These are phyloP conservation scores for Iris macrosiphon DNA, from an alignment of 106 monocot species.

Conservation along the genomic window DNA sequence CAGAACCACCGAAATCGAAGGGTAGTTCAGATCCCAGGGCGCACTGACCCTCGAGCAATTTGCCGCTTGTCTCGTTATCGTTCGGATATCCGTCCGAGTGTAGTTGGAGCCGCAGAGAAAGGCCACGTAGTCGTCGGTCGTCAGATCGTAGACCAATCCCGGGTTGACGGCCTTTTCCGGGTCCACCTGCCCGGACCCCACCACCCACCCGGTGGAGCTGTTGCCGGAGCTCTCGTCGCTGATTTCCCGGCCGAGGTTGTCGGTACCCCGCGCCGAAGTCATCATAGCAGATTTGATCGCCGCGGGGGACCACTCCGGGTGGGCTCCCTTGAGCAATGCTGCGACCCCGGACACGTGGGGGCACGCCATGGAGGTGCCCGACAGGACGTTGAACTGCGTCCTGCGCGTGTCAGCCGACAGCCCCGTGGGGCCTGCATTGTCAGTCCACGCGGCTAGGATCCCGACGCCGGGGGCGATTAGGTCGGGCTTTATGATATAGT, in stretches of 20 bases:
- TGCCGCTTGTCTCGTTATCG: too few species aligned
- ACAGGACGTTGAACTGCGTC: slow-evolving; percentile 18
- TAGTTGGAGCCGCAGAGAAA: slow-evolving; percentile 26
- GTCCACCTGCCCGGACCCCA: slow-evolving; percentile 22
- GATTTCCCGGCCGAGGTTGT: slow-evolving; percentile 12
- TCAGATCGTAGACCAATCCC: slow-evolving; percentile 20
- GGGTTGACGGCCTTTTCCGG: slow-evolving; percentile 25
- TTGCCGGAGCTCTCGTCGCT: slow-evolving; percentile 14
- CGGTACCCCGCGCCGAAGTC: slow-evolving; percentile 23
- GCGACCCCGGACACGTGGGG: slow-evolving; percentile 41
- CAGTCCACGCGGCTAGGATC: slow-evolving; percentile 22
- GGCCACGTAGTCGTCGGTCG: slow-evolving; percentile 14
- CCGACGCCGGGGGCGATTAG: slow-evolving; percentile 20
- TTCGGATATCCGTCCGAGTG: neutral
- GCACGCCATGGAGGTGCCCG: slow-evolving; percentile 50
- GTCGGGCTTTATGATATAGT: slow-evolving; percentile 32
- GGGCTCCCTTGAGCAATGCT: slow-evolving; percentile 25
- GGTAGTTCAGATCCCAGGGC: slow-evolving; percentile 26
- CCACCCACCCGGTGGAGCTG: neutral
- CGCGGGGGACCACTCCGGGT: slow-evolving; percentile 46
- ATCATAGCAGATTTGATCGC: slow-evolving; percentile 29
- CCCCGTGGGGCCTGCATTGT: neutral
- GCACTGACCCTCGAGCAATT: slow-evolving; percentile 11
- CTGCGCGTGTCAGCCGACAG: neutral
- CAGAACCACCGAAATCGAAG: slow-evolving; percentile 31